A percentile compares a stretch with the other conserved stretches of the same genome.
Conservation (phyloP, 805 yeast genomes). For the Brettanomyces naardenensis region DNA sequence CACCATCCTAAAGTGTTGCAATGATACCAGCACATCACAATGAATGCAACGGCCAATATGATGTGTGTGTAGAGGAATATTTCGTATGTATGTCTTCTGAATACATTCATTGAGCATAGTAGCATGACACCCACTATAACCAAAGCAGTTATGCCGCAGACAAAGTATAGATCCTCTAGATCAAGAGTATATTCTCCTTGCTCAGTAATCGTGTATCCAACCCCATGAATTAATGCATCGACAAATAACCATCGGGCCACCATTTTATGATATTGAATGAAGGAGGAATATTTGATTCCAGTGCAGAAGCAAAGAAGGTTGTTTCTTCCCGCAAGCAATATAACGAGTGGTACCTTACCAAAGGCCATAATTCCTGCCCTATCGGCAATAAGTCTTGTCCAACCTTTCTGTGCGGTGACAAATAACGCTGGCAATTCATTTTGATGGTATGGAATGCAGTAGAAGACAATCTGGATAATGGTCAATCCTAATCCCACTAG, state of each 20-base stretch:
- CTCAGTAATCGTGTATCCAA: slow-evolving; percentile 22
- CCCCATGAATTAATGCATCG: slow-evolving; percentile 33
- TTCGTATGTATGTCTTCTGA: slow-evolving; percentile 55
- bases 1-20: slow-evolving; percentile 30
- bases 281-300: slow-evolving; percentile 35
- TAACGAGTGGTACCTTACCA: slow-evolving; percentile 31
- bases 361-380: slow-evolving; percentile 35
- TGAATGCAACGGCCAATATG: slow-evolving; percentile 42
- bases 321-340: slow-evolving; percentile 43
- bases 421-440: slow-evolving; percentile 13
- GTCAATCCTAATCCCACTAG: slow-evolving; percentile 21
- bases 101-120: slow-evolving; percentile 39
- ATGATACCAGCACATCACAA: slow-evolving; percentile 54
- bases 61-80: slow-evolving; percentile 52
- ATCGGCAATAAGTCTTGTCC: slow-evolving; percentile 21
- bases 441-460: slow-evolving; percentile 12
- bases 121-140: slow-evolving; percentile 34
- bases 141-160: slow-evolving; percentile 33
- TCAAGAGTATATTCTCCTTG: slow-evolving; percentile 6
- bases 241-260: slow-evolving; percentile 42
- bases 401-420: slow-evolving; percentile 27
- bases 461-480: slow-evolving; percentile 18
- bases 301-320: slow-evolving; percentile 35
- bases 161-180: slow-evolving; percentile 12
- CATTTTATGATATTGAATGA: slow-evolving; percentile 58